phyloP scores from a whole-genome alignment of 352 stramenopile species.

The Globisporangium okanoganense region DNA sequence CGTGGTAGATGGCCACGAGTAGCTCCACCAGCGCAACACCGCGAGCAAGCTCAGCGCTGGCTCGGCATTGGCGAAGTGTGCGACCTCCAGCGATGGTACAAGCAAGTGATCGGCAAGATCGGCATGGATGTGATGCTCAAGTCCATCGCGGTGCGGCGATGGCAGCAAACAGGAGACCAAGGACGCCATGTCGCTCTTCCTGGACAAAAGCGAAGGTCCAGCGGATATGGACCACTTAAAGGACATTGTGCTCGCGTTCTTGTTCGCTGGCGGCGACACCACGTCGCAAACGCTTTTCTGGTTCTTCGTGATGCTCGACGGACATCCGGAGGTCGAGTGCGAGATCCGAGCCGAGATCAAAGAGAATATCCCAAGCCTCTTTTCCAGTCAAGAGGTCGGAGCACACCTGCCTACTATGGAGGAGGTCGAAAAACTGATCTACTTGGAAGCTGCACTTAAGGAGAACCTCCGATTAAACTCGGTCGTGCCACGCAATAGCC shows the following conservation, averaged over 20 bases:
- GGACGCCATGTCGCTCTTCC: conserved; percentile 50
- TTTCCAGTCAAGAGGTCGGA: not conserved
- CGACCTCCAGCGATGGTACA: conserved; percentile 27
- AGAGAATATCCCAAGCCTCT: conserved; percentile 19
- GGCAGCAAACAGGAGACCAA: conserved; percentile 6
- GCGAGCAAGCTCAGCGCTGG: conserved; percentile 37
- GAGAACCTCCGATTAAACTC: conserved; percentile 71
- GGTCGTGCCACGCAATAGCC: conserved; percentile 41
- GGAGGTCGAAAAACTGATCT: conserved; percentile 36
- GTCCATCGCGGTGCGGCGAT: conserved; percentile 21
- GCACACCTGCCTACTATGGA: conserved; percentile 35
- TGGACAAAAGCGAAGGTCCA: conserved; percentile 26
- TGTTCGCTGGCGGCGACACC: conserved; percentile 79
- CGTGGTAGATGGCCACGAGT: conserved; percentile 40
- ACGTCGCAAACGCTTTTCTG: conserved; percentile 71
- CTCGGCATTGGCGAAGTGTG: conserved; percentile 32
- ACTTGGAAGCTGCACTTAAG: conserved; percentile 44
- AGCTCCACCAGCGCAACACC: conserved; percentile 51
- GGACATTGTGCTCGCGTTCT: conserved; percentile 76
- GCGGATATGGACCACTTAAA: conserved; percentile 33
- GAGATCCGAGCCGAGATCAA: conserved; percentile 47
- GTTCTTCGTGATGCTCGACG: conserved; percentile 61
- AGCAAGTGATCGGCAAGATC: conserved; percentile 43
- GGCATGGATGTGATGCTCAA: conserved; percentile 40
- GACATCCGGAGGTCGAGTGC: conserved; percentile 38